These are phyloP conservation scores for Parafenestella ontariensis DNA, from an alignment of 2,329 filamentous ascomycete species.

Conservation along the genomic window DNA sequence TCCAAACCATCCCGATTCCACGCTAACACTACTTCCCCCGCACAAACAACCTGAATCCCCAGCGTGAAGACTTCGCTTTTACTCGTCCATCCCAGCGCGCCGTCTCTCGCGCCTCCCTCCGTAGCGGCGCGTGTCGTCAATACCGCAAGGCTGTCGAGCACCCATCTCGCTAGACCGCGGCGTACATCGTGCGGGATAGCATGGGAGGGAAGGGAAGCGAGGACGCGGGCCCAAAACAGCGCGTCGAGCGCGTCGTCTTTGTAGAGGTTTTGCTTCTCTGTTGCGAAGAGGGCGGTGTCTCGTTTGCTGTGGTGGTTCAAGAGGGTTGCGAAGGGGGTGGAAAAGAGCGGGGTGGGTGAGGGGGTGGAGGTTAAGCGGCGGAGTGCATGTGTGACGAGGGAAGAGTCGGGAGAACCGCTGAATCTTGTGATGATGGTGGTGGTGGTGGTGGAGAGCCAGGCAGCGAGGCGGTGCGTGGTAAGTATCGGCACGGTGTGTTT, in stretches of 20 bases:
- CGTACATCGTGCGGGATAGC: constrained; percentile 22
- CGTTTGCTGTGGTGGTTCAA: constrained; percentile 43
- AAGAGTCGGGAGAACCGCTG: too few species aligned
- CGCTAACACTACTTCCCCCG: constrained; percentile 48
- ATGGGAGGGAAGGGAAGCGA: constrained; percentile 44
- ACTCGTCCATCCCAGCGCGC: constrained; percentile 75
- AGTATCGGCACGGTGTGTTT: constrained; percentile 57
- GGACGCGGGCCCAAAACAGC: constrained; percentile 68
- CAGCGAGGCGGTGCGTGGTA: constrained; percentile 52
- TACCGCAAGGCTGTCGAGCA: constrained; percentile 56
- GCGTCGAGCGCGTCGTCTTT: constrained; percentile 81
- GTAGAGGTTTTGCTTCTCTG: constrained; percentile 96
- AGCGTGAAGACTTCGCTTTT: constrained; percentile 72
- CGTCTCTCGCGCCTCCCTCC: constrained; percentile 58
- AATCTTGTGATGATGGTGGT: too few species aligned
- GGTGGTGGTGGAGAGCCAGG: constrained; percentile 40
- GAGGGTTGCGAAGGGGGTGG: constrained; percentile 1
- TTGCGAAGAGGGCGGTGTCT: constrained; percentile 77
- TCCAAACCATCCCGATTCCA: constrained; percentile 15
- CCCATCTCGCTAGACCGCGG: constrained; percentile 53
- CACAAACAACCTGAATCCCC: constrained; percentile 56
- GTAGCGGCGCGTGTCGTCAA: constrained; percentile 47
- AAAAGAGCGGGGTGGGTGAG: not conserved
- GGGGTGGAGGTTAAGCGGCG: constrained; percentile 44
- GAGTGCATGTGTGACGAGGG: constrained; percentile 47